A percentile compares a stretch with the other conserved stretches of the same genome.
These are phyloP conservation scores for Hanseniaspora taiwanica DNA, from an alignment of 805 yeast species.

Conservation along the genomic window DNA sequence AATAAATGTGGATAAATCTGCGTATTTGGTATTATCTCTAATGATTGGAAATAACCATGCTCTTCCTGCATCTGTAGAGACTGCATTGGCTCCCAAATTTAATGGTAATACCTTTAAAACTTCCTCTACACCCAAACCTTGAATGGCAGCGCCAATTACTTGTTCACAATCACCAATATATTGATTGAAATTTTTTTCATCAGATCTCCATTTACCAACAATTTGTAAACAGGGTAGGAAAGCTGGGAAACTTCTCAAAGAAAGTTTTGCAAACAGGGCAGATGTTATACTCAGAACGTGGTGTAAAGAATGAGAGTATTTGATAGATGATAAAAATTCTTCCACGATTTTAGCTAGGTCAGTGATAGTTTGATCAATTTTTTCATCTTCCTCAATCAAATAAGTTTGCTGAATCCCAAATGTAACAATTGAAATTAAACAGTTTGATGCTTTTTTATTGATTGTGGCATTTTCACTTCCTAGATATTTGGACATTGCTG, in stretches of 20 bases:
- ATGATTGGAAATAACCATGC: conserved; percentile 91
- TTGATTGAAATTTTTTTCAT: conserved; percentile 39
- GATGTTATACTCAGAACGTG: conserved; percentile 60
- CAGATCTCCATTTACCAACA: conserved; percentile 79
- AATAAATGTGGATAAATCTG: conserved; percentile 53
- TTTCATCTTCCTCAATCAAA: conserved; percentile 38
- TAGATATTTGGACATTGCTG: conserved; percentile 46
- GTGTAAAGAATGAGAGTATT: conserved; percentile 61
- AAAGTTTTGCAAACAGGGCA: conserved; percentile 47
- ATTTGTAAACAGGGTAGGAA: conserved; percentile 51
- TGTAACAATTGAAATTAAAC: conserved; percentile 65
- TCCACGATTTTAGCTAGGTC: conserved; percentile 44
- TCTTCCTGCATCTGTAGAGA: conserved; percentile 46
- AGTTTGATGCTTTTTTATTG: conserved; percentile 68
- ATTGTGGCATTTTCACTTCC: conserved; percentile 52
- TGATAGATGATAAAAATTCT: conserved; percentile 31
- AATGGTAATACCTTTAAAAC: conserved; percentile 68
- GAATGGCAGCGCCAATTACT: conserved; percentile 66
- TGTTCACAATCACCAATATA: conserved; percentile 68
- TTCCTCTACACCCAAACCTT: conserved; percentile 75
- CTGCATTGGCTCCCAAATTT: conserved; percentile 41
- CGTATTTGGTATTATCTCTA: conserved; percentile 70
- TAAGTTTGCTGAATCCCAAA: conserved; percentile 50
- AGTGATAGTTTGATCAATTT: conserved; percentile 36
- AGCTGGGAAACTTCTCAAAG: conserved; percentile 57